phyloP scores from a whole-genome alignment of 2,329 filamentous ascomycete species.

The Xylariaceae sp. region DNA sequence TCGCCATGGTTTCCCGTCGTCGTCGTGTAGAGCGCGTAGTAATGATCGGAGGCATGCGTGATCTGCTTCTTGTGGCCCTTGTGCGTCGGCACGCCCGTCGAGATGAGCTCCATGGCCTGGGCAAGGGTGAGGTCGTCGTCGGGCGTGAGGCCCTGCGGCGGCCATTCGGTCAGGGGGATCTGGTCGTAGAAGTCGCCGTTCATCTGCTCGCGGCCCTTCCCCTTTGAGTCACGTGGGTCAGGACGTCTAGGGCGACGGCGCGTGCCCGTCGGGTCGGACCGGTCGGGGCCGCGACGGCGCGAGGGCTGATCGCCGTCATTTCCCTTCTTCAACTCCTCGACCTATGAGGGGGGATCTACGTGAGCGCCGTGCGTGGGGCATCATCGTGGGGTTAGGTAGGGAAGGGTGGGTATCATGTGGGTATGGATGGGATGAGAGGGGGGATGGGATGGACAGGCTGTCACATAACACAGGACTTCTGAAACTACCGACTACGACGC shows the following conservation, averaged over 20 bases:
- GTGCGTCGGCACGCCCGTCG: constrained; percentile 52
- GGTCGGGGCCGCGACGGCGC: constrained; percentile 25
- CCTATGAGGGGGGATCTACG: constrained; percentile 5
- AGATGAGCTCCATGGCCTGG: constrained; percentile 53
- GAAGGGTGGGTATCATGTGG: not conserved
- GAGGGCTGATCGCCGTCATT: constrained; percentile 34
- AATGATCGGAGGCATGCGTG: constrained; percentile 50
- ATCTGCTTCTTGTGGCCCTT: constrained; percentile 50
- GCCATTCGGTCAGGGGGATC: constrained; percentile 49
- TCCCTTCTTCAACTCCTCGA: constrained; percentile 33
- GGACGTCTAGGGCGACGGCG: constrained; percentile 42
- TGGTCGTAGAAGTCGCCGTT: constrained; percentile 30
- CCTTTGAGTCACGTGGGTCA: constrained; percentile 35
- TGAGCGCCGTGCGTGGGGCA: constrained; percentile 16
- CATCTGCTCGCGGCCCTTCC: constrained; percentile 36
- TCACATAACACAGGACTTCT: not conserved
- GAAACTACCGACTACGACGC: too few species aligned
- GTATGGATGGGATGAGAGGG: not conserved
- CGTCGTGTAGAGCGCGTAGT: constrained; percentile 52
- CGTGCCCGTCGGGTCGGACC: constrained; percentile 25
- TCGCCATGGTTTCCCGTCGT: constrained; percentile 40
- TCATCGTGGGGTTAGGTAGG: constrained; percentile 9
- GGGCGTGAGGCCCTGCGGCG: constrained; percentile 46
- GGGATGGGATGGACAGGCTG: not conserved
- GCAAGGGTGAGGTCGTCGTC: constrained; percentile 48